Base-by-base conservation (phyloP, 306 rosid species). In the Castanopsis chinensis region DNA sequence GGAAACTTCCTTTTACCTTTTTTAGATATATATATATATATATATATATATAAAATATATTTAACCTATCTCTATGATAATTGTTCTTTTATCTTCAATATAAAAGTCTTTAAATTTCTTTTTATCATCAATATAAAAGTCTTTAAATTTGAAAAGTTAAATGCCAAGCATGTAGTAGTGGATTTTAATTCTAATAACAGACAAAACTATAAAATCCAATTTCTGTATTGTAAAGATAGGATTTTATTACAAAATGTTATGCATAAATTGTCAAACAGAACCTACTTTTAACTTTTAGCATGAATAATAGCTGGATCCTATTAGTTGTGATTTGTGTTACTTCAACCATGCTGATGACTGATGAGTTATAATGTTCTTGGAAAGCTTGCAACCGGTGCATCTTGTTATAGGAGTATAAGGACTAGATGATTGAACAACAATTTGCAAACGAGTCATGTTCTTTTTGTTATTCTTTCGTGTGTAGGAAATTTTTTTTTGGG, bases 301-400 rank as follows among this genome's bases (percentile, higher is more conserved):
- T 87, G 9, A 76, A 81, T 70, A 60, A 75, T 61, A 69, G 67
- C 73, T 56, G 82, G 67, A 55, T 75, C 78, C 78, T 72, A 71
- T 82, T 74, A 33, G 71, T 67, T 5, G 51, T 67, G 51, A 5
- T 67, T 45, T 67, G 49, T 67, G 35, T 67, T 67, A 67, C 51
- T 33, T 33, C 15, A 32, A 33, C 8, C 15, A 67, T 7, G 20
- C 14, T 33, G 49, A 56, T 20, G 81, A 83, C 60, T 85, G 65
- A 67, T 7, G 14, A 30, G 71, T 30, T 30, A 28, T 59, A 45
- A 65, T 65, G 23, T 32, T 64, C 43, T 64, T 28, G 45, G 35
- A 65, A 64, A 17, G 23, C 49, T 7, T 17, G 33, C 17, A 65
- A 32, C 5, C 71, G 32, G 71, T 8, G 51, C 49, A 32, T 61